Evolutionary conservation across 805 yeast species (phyloP), one percentile per base, ranked within the genome.

Genomic region (Lachancea waltii): DNA sequence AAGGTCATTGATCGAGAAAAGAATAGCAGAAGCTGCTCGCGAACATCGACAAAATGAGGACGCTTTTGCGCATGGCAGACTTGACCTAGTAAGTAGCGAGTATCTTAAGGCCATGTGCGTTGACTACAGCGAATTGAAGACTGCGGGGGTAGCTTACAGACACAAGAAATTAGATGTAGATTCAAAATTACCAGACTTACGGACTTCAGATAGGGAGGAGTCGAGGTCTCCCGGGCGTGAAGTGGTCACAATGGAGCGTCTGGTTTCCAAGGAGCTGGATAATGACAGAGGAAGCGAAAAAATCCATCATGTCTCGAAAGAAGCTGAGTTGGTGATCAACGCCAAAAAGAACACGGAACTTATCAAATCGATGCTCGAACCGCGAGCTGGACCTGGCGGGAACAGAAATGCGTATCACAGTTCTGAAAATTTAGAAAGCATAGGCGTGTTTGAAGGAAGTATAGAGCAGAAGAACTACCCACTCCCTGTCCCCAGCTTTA

Each of bases 1-100:
- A 17, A 39, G 54, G 10, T 46, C 51, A 11, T 27, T 30, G 24
- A 23, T 52, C 3, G 54, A 56, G 39, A 43, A 42, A 31, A 44
- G 43, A 25, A 30, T 56, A 7, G 48, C 52, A 11, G 27, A 30
- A 14, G 42, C 37, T 10, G 51, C 51, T 33, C 24, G 34, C 2
- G 41, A 30, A 10, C 48, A 52, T 17, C 41, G 48, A 14, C 40
- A 47, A 15, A 49, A 54, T 37, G 49, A 44, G 31, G 51, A 47
- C 33, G 40, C 44, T 20, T 19, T 49, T 3, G 42, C 44, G 30
- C 42, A 41, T 26, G 62, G 62, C 3, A 47, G 62, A 40, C 15
- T 44, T 2, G 62, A 56, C 31, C 33, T 48, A 27, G 49, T 56
- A 7, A 48, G 50, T 11, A 19, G 36, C 24, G 45, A 35, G 11